These are phyloP conservation scores for Asterionellopsis glacialis DNA, from an alignment of 108 stramenopile genomes.

Conservation along the genomic window DNA sequence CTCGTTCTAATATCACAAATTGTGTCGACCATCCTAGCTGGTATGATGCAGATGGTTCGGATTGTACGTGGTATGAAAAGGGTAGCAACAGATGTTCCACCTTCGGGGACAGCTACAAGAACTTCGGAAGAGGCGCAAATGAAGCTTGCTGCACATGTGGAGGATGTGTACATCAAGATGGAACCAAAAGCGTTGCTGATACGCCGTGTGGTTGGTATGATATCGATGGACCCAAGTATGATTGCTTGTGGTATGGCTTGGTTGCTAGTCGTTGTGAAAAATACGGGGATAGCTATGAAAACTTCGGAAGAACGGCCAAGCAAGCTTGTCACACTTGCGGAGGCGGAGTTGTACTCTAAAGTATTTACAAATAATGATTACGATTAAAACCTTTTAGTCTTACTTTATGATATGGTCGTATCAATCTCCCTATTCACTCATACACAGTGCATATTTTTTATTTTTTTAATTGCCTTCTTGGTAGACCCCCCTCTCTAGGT, in stretches of 20 bases:
- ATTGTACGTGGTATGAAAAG: constrained; percentile 7
- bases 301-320: constrained; percentile 11
- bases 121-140: constrained; percentile 9
- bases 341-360: background rate
- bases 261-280: background rate
- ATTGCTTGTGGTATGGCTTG: constrained; percentile 10
- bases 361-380: too few relatives aligned
- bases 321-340: constrained; percentile 12
- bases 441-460: too few relatives aligned
- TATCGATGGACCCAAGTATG: constrained; percentile 2
- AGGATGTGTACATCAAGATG: too few relatives aligned
- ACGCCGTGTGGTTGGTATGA: constrained; percentile 8
- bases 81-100: background rate
- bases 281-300: constrained; percentile 8
- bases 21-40: constrained; percentile 10
- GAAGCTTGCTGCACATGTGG: constrained; percentile 12
- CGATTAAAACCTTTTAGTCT: too few relatives aligned
- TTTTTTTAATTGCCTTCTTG: too few relatives aligned
- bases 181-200: constrained; percentile 2
- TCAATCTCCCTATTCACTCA: background rate
- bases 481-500: too few relatives aligned
- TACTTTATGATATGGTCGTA: too few relatives aligned
- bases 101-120: constrained; percentile 7
- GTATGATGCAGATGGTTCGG: constrained; percentile 10
- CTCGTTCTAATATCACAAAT: background rate